Conservation (phyloP, 208 protist species). For the Acanthamoeba culbertsoni region DNA sequence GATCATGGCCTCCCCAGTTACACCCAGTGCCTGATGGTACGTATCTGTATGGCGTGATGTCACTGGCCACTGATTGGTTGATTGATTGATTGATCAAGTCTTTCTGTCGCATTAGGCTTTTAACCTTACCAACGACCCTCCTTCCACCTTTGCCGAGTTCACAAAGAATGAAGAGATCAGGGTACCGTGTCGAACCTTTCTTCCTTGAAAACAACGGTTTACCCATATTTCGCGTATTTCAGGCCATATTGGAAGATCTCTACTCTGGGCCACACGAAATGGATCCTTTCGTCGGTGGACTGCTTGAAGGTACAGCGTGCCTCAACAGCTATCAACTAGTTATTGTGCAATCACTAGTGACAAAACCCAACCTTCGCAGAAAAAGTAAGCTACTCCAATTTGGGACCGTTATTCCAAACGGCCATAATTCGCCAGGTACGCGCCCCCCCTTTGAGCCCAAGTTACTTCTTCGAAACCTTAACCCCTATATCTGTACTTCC, state of each 20-base stretch:
- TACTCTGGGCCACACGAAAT: background rate
- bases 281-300: conserved; percentile 36
- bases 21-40: background rate
- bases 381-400: background rate
- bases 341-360: background rate
- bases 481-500: background rate
- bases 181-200: background rate
- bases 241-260: background rate
- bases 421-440: background rate
- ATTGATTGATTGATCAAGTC: background rate
- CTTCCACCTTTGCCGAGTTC: background rate
- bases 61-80: too few relatives aligned
- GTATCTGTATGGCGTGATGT: too few relatives aligned
- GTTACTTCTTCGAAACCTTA: background rate
- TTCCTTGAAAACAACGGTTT: background rate
- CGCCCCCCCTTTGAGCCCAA: background rate
- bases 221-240: background rate
- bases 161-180: background rate
- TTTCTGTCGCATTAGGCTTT: background rate
- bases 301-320: background rate
- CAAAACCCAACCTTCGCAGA: background rate
- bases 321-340: background rate
- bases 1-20: background rate
- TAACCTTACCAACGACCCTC: background rate
- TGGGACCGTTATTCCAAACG: conserved; percentile 23